Evolutionary conservation across 225 moss, liverwort and hornwort genomes (phyloP), one percentile per base, ranked within the genome.

Genomic region (Neckera pumila): DNA sequence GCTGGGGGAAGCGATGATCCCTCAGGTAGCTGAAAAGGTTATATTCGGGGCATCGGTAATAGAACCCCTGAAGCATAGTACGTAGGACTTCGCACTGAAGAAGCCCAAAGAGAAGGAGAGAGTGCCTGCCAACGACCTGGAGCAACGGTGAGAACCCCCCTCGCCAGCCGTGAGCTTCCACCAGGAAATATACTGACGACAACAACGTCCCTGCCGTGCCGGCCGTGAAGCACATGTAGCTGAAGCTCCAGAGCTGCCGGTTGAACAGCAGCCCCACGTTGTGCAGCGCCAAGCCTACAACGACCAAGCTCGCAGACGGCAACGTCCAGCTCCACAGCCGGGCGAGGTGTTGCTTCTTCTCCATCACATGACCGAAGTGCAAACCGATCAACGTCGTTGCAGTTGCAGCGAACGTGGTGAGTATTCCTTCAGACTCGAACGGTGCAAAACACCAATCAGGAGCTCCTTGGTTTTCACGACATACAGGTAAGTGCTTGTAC

Each of bases 371-470:
- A 47, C 94, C 94, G 85, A 94, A 95, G 74, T 96, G 95, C 85
- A 95, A 84, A 36, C 95, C 95, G 56, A 95, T 89, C 82, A 94
- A 92, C 89, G 94, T 94, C 75, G 95, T 95, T 30, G 90, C 94
- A 7, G 92, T 89, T 67, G 95, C 94, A 67, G 95, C 93, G 78
- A 96, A 73, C 14, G 96, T 95, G 89, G 91, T 92, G 59, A 96
- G 92, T 57, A 95, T 86, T 76, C 95, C 96, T 86, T 96, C 95
- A 4, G 93, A 93, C 17, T 96, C 95, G 90, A 95, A 95, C 19
- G 95, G 94, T 75, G 95, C 96, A 53, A 73, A 88, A 81, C 93
- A 96, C 92, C 95, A 95, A 43, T 43, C 76, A 30, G 81, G 85
- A 54, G 69, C 63, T 63, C 85, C 60, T 51, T 51, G 40, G 42